These are phyloP conservation scores for Rutstroemia sp. DNA, from an alignment of 2,329 filamentous ascomycete genomes.

Conservation along the genomic window DNA sequence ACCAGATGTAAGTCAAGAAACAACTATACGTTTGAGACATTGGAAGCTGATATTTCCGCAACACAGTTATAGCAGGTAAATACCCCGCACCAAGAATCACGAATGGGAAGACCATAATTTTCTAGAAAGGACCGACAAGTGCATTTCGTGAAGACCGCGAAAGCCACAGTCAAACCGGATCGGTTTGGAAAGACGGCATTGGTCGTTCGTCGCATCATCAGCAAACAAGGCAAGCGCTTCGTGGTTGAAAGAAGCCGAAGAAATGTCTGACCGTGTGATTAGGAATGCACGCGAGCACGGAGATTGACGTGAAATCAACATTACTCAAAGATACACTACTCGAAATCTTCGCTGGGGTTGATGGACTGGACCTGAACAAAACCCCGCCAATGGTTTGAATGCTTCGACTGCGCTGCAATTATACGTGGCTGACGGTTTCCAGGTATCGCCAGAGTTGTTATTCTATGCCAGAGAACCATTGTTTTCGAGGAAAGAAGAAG, in stretches of 20 bases:
- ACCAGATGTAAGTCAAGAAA: conserved; percentile 1
- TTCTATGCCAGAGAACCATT: neutral
- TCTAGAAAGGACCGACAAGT: conserved; percentile 2
- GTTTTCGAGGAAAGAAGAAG: neutral
- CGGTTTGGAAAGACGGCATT: conserved; percentile 3
- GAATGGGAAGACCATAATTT: neutral
- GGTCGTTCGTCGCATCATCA: conserved; percentile 4
- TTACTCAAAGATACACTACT: neutral
- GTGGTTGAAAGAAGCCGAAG: neutral
- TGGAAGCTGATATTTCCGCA: neutral
- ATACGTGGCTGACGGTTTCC: neutral
- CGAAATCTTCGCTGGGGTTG: neutral
- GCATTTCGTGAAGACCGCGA: conserved; percentile 2
- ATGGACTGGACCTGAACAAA: neutral
- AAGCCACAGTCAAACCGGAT: neutral
- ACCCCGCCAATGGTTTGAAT: neutral
- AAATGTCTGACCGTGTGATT: neutral
- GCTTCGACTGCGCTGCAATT: neutral
- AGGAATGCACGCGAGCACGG: neutral
- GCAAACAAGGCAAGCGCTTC: neutral
- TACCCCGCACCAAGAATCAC: neutral
- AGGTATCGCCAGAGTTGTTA: neutral
- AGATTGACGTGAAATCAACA: conserved; percentile 2
- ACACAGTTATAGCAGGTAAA: conserved; percentile 6
- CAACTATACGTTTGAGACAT: neutral